phyloP scores from a whole-genome alignment of 225 moss, liverwort and hornwort species.

The Polytrichum formosum region DNA sequence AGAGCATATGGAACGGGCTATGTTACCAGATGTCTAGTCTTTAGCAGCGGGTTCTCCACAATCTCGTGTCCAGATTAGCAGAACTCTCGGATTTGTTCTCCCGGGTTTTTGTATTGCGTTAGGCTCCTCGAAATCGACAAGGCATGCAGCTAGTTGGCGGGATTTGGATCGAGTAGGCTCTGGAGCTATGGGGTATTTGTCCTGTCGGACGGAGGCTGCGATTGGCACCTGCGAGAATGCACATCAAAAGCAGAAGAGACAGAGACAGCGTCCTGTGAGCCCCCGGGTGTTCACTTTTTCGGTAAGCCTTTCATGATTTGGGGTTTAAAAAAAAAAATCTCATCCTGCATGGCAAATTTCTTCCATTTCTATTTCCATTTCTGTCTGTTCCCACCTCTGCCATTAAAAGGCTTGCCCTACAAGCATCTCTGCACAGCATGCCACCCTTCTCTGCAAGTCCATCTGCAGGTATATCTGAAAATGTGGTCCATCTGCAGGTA shows the following conservation, averaged over 20 bases:
- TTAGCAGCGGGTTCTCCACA: background rate
- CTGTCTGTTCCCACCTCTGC: too few species aligned
- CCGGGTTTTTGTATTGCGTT: too few species aligned
- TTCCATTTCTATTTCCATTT: too few species aligned
- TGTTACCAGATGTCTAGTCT: background rate
- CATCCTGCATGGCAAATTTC: too few species aligned
- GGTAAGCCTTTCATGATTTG: conserved; percentile 16
- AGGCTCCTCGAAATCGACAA: too few species aligned
- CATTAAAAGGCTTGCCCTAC: too few species aligned
- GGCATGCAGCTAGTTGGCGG: background rate
- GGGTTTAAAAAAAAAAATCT: too few species aligned
- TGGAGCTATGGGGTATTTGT: conserved; percentile 55
- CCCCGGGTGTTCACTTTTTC: conserved; percentile 39
- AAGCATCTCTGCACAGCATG: too few species aligned
- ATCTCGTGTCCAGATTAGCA: background rate
- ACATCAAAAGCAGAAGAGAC: conserved; percentile 44
- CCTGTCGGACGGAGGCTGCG: conserved; percentile 51
- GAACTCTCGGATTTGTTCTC: background rate
- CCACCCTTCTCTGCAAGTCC: too few species aligned
- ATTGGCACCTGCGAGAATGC: conserved; percentile 37
- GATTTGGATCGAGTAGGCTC: background rate
- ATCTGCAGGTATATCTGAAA: too few species aligned
- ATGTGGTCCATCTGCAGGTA: too few species aligned
- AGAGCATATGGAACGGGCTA: background rate
- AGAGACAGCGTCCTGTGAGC: conserved; percentile 37